phyloP scores from a whole-genome alignment of 2,329 filamentous ascomycete genomes.

The Arthrobotrys conoides region DNA sequence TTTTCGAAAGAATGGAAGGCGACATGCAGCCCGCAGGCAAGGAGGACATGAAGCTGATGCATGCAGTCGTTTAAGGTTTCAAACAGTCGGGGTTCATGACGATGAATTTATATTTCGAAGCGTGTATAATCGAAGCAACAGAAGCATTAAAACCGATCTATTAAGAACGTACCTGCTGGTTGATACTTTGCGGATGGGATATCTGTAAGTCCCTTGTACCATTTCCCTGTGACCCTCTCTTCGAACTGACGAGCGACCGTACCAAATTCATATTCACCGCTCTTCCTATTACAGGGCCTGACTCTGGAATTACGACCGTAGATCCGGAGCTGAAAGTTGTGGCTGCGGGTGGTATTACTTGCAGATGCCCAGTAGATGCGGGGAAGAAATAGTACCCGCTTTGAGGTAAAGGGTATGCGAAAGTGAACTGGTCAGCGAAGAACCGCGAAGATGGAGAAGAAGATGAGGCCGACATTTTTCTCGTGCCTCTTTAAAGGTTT shows the following conservation, averaged over 20 bases:
- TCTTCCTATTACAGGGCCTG: slow-evolving; percentile 30
- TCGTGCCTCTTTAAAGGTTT: slow-evolving; percentile 50
- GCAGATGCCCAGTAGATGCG: slow-evolving; percentile 38
- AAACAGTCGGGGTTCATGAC: slow-evolving; percentile 2
- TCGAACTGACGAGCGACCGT: slow-evolving; percentile 58
- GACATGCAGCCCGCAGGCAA: slow-evolving; percentile 19
- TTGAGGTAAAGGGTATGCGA: slow-evolving; percentile 37
- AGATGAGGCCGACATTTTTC: slow-evolving; percentile 41
- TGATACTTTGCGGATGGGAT: slow-evolving; percentile 49
- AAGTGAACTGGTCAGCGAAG: slow-evolving; percentile 46
- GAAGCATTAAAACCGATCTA: not conserved
- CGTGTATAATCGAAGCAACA: slow-evolving; percentile 9
- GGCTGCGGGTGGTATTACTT: slow-evolving; percentile 24
- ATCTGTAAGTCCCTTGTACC: slow-evolving; percentile 52
- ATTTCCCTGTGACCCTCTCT: slow-evolving; percentile 35
- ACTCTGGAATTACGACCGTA: not conserved
- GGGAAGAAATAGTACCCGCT: slow-evolving; percentile 41
- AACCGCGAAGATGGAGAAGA: slow-evolving; percentile 53
- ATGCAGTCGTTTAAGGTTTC: slow-evolving; percentile 13
- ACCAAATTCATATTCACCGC: slow-evolving; percentile 55
- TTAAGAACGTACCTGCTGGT: slow-evolving; percentile 47
- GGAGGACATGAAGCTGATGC: slow-evolving; percentile 16
- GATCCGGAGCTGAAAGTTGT: slow-evolving; percentile 15
- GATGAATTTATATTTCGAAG: not conserved
- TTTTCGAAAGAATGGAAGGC: slow-evolving; percentile 21